Evolutionary conservation across 768 basidiomycete genomes (phyloP).

Genomic region (Megacollybia marginata): DNA sequence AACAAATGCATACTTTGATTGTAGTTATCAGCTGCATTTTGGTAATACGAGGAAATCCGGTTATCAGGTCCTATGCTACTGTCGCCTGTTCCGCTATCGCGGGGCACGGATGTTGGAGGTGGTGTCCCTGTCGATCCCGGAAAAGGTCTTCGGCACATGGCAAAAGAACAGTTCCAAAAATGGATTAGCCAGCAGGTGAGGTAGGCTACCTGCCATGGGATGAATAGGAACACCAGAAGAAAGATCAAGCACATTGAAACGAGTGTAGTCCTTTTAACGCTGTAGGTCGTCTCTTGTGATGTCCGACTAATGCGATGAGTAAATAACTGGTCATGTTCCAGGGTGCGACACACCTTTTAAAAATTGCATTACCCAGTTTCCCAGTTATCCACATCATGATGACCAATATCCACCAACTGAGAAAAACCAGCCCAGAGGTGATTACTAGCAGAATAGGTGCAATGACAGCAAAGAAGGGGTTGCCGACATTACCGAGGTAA

Average conservation of each 20-base stretch:
- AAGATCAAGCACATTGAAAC: constrained; percentile 57
- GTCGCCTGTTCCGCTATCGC: background rate
- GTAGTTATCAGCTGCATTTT: constrained; percentile 17
- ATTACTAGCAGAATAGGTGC: constrained; percentile 52
- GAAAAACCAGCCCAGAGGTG: constrained; percentile 56
- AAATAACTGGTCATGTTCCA: background rate
- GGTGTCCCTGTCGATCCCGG: background rate
- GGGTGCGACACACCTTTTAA: constrained; percentile 26
- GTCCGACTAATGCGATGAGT: background rate
- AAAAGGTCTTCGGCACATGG: constrained; percentile 5
- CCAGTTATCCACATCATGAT: constrained; percentile 41
- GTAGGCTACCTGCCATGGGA: constrained; percentile 93
- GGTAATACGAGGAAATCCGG: background rate
- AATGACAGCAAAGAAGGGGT: constrained; percentile 38
- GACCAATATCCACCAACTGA: constrained; percentile 49
- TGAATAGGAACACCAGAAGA: constrained; percentile 57
- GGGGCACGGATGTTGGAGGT: background rate
- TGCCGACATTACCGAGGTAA: constrained; percentile 56
- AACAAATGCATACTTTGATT: constrained; percentile 56
- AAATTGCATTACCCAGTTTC: constrained; percentile 21
- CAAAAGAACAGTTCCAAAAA: constrained; percentile 51
- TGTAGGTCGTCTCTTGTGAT: constrained; percentile 2
- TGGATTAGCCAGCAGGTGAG: constrained; percentile 80
- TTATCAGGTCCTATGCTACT: background rate
- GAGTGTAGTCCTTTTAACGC: constrained; percentile 40